These are phyloP conservation scores for Elsinoe necatrix DNA, from an alignment of 2,329 filamentous ascomycete genomes.

Conservation along the genomic window DNA sequence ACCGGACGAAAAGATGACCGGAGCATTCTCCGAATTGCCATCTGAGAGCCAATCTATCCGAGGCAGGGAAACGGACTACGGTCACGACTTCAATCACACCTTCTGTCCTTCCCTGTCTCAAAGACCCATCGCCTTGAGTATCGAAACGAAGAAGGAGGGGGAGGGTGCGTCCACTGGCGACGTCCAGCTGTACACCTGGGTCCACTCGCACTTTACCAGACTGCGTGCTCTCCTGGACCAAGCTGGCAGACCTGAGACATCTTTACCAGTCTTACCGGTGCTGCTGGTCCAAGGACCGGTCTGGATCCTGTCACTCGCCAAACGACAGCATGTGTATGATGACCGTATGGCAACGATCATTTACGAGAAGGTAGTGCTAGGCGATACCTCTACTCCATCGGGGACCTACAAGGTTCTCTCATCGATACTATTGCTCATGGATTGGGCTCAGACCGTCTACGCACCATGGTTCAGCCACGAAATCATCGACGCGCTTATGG, in stretches of 20 bases:
- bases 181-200: constrained; percentile 13
- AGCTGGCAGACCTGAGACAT: constrained; percentile 1
- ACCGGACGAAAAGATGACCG: background rate
- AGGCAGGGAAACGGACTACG: background rate
- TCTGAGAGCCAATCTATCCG: background rate
- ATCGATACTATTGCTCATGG: constrained; percentile 15
- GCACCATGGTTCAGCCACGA: constrained; percentile 11
- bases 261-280: constrained; percentile 12
- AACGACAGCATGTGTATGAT: background rate
- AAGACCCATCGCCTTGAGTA: constrained; percentile 14
- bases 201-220: constrained; percentile 14
- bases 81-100: constrained; percentile 14
- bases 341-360: background rate
- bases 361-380: constrained; percentile 14
- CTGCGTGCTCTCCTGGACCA: constrained; percentile 4
- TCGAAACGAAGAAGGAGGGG: constrained; percentile 16
- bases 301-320: constrained; percentile 12
- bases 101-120: constrained; percentile 10
- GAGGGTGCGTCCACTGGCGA: constrained; percentile 12
- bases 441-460: constrained; percentile 16
- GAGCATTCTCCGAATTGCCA: background rate
- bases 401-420: constrained; percentile 14
- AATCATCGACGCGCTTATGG: too few relatives aligned
- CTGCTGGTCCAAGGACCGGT: constrained; percentile 15
- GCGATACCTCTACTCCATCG: constrained; percentile 12